Conservation (phyloP, 306 rosid genomes). For the Alnus rubra region DNA sequence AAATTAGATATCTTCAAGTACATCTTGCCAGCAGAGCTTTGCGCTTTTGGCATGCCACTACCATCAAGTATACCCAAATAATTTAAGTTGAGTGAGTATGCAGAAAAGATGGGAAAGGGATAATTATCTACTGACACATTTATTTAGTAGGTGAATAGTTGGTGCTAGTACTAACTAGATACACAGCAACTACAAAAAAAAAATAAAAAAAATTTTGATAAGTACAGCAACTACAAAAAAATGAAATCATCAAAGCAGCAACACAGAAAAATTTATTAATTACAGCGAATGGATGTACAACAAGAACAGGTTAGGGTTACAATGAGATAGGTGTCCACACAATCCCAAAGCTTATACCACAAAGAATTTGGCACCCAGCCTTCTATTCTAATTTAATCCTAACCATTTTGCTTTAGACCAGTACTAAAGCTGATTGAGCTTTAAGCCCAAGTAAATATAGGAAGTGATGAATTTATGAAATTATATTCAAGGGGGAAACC, state of each 20-base stretch:
- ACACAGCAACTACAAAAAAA: background rate
- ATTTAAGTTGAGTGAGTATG: background rate
- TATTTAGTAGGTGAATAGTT: background rate
- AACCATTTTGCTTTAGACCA: background rate
- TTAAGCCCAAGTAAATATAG: conserved; percentile 5
- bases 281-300: conserved; percentile 22
- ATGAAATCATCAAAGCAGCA: background rate
- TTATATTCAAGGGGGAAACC: conserved; percentile 1
- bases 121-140: no score
- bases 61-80: conserved; percentile 20
- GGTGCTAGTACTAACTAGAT: background rate
- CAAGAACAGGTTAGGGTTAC: background rate
- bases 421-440: conserved; percentile 17
- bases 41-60: conserved; percentile 13
- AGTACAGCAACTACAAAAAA: background rate
- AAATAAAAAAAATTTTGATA: no score
- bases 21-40: conserved; percentile 19
- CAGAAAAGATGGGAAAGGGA: background rate
- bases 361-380: conserved; percentile 4
- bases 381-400: background rate
- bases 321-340: background rate
- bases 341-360: background rate
- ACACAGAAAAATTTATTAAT: conserved; percentile 20
- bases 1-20: conserved; percentile 24
- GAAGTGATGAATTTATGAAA: background rate